Percentiles rank a stretch among this genome's conserved stretches.
Evolutionary conservation across 1,284 basidiomycete genomes (phyloP).

Genomic region (Marasmius sp.): DNA sequence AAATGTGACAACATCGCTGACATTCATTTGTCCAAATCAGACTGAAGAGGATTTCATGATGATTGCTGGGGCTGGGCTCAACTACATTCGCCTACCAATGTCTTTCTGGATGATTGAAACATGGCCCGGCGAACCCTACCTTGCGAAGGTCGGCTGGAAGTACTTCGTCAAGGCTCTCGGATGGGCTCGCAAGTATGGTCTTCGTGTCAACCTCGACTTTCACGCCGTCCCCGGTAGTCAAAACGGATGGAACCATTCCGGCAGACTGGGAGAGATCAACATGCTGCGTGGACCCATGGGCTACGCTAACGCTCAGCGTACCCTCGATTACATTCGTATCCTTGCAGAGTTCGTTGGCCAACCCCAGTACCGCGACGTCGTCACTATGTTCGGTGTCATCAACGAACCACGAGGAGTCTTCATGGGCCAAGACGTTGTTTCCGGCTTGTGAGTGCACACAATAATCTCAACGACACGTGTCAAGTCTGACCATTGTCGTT

Average conservation of each 20-base stretch:
- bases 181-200: conserved; percentile 97
- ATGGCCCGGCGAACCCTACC: conserved; percentile 77
- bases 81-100: conserved; percentile 84
- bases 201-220: conserved; percentile 92
- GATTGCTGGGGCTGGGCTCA: conserved; percentile 89
- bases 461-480: not conserved
- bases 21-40: conserved; percentile 34
- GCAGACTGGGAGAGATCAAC: conserved; percentile 65
- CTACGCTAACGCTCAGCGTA: conserved; percentile 83
- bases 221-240: conserved; percentile 76
- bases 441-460: conserved; percentile 4
- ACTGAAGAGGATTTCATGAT: conserved; percentile 93
- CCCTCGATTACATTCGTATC: conserved; percentile 87
- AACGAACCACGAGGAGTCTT: conserved; percentile 68
- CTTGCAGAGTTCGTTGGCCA: conserved; percentile 90
- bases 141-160: conserved; percentile 78
- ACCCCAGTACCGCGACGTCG: conserved; percentile 79
- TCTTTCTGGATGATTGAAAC: conserved; percentile 89
- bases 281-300: conserved; percentile 69
- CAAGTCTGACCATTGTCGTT: conserved; percentile 4
- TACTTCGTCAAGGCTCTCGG: conserved; percentile 88
- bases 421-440: conserved; percentile 42
- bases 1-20: conserved; percentile 5
- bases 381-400: conserved; percentile 81
- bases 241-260: conserved; percentile 84